A percentile compares a stretch with the other conserved stretches of the same genome.
Conservation (phyloP, 2,329 filamentous ascomycete genomes). For the Dissoconium aciculare region DNA sequence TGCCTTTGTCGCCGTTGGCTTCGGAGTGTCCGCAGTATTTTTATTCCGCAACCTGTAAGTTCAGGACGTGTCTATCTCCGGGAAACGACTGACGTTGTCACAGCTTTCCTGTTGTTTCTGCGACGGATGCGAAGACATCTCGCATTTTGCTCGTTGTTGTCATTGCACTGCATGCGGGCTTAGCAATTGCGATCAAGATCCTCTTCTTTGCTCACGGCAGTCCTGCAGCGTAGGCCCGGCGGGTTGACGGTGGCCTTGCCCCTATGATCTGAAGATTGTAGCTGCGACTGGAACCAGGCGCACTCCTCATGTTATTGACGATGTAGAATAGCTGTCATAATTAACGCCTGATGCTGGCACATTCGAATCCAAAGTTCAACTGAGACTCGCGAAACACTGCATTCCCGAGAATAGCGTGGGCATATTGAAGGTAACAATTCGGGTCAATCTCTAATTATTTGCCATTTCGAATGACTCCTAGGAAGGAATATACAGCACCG, state of each 20-base stretch:
- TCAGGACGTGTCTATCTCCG: neutral
- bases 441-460: too few species aligned
- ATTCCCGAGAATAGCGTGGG: too few species aligned
- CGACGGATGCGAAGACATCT: conserved; percentile 81
- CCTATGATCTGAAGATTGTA: too few species aligned
- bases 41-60: conserved; percentile 65
- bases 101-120: conserved; percentile 63
- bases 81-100: neutral
- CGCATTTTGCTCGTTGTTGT: conserved; percentile 77
- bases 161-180: conserved; percentile 69
- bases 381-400: too few species aligned
- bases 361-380: too few species aligned
- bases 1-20: conserved; percentile 78
- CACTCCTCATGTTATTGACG: too few species aligned
- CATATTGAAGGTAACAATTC: too few species aligned
- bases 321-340: too few species aligned
- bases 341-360: too few species aligned
- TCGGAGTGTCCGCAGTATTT: conserved; percentile 69
- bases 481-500: too few species aligned
- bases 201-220: conserved; percentile 65
- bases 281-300: neutral
- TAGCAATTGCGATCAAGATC: conserved; percentile 88
- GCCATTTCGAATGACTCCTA: too few species aligned
- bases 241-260: too few species aligned
- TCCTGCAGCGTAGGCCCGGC: conserved; percentile 21